A percentile compares a stretch with the other conserved stretches of the same genome.
These are phyloP conservation scores for Rhamnella rubrinervis DNA, from an alignment of 331 rosid species.

Conservation along the genomic window DNA sequence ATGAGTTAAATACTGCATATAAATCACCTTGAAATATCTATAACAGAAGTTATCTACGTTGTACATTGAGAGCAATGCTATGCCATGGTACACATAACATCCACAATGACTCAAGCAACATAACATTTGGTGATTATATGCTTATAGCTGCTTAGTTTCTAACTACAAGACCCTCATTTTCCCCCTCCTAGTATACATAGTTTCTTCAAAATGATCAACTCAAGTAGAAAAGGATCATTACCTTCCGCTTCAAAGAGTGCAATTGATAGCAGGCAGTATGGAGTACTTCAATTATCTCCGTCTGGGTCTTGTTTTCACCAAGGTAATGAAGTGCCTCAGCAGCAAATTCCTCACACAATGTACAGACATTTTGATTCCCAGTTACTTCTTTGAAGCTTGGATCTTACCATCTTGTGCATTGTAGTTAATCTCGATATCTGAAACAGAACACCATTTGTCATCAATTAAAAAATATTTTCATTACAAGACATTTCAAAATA, in stretches of 20 bases:
- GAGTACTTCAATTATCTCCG: constrained; percentile 58
- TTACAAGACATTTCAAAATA: neutral
- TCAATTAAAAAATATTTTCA: neutral
- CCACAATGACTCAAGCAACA: constrained; percentile 1
- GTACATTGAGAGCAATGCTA: too few relatives aligned
- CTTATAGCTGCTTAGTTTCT: too few relatives aligned
- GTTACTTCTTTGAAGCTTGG: constrained; percentile 23
- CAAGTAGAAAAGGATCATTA: constrained; percentile 21
- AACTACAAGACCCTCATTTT: neutral
- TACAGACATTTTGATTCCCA: constrained; percentile 49
- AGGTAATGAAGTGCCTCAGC: constrained; percentile 66
- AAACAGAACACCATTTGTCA: neutral
- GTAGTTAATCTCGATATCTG: constrained; percentile 29
- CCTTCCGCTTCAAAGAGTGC: constrained; percentile 50
- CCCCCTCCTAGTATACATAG: neutral
- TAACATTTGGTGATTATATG: neutral
- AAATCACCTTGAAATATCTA: neutral
- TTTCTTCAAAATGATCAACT: neutral
- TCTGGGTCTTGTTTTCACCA: constrained; percentile 61
- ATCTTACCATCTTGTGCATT: constrained; percentile 21
- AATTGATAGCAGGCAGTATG: constrained; percentile 45
- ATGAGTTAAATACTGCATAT: neutral
- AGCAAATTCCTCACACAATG: constrained; percentile 74
- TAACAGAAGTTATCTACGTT: neutral
- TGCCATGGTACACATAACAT: neutral